Base-by-base conservation (phyloP, 495 filamentous ascomycete genomes). In the Aspergillus nidulans region DNA sequence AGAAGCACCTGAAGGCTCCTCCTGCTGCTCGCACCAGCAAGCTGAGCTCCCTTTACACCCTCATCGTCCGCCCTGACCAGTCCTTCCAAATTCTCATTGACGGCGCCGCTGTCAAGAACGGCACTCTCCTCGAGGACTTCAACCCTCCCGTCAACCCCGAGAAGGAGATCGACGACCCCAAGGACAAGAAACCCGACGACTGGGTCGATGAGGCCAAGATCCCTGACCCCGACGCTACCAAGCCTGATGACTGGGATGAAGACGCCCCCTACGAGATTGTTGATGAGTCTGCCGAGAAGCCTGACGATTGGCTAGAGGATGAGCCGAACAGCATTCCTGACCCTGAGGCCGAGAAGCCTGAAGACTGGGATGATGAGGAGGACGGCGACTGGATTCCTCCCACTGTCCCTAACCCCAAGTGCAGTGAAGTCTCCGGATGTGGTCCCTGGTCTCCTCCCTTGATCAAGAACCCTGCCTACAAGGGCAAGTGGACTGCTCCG, bases 321-420 rank as follows among this genome's bases (percentile, higher is more conserved):
- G 95, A 97, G 77, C 85, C 92, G 55, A 75, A 78, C 53, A 87
- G 81, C 67, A 80, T 97, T 55, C 85, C 92, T 49, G 95, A 99
- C 79, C 95, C 95, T 42, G 92, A 97, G 77, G 91, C 95, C 34
- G 83, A 91, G 81, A 99, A 97, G 85, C 95, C 95, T 56, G 95
- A 97, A 77, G 94, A 97, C 66, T 99, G 95, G 95, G 94, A 97
- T 78, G 94, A 97, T 55, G 95, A 97, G 80, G 95, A 99, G 76
- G 95, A 99, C 78, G 95, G 95, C 67, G 95, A 99, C 77, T 99
- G 92, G 91, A 74, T 97, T 62, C 78, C 94, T 26, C 95, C 95
- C n/a, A 90, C 84, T 54, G 84, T 97, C 39, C 81, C 89, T 67
- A 97, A 97, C 84, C 89, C 94, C 70, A 95, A 95, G 84, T 97